Evolutionary conservation across 169 alveolate genomes (phyloP), one percentile per base, ranked within the genome.

Genomic region (Amoebophrya sp.): DNA sequence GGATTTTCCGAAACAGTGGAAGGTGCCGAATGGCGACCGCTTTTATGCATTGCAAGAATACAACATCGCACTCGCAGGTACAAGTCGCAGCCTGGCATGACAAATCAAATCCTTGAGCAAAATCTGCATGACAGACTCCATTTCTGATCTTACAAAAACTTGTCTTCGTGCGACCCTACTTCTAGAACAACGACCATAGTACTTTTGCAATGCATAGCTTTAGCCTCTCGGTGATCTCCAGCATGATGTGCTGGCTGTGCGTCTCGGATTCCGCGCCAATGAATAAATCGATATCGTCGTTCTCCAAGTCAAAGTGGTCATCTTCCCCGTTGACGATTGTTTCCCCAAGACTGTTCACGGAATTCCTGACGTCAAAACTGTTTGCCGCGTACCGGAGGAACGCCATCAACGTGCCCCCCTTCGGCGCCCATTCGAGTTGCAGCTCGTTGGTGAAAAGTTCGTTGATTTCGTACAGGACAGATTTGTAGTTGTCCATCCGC

Each of bases 241-340:
- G 83, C 83, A 66, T 66, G 83, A 66, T 66, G 83, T 66, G 83
- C 83, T 66, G 83, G 7, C 32, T 7, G 35, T 66, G 83, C 83
- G 83, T 66, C 83, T 66, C 83, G 35, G 83, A 66, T 25, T 66
- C 83, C 83, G 83, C 83, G 35, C 83, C 83, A 25, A 66, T 66
- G 83, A 66, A 66, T 2, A 66, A 25, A 25, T 66, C 83, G 35
- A 66, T 66, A n/a, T 66, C 83, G 35, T 66, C 83, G 83, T 66
- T 66, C 32, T 66, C 83, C 83, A 66, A 25, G 35, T 66, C 83
- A 25, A 25, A n/a, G 83, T 66, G 83, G 32, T 66, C 83, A 0
- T 66, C 83, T 7, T n/a, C n/a, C n/a, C n/a, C n/a, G n/a, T n/a
- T n/a, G n/a, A n/a, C n/a, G n/a, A n/a, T n/a, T n/a, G n/a, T n/a